Evolutionary conservation across 495 filamentous ascomycete genomes (phyloP).

Genomic region (Penicillium salamii): DNA sequence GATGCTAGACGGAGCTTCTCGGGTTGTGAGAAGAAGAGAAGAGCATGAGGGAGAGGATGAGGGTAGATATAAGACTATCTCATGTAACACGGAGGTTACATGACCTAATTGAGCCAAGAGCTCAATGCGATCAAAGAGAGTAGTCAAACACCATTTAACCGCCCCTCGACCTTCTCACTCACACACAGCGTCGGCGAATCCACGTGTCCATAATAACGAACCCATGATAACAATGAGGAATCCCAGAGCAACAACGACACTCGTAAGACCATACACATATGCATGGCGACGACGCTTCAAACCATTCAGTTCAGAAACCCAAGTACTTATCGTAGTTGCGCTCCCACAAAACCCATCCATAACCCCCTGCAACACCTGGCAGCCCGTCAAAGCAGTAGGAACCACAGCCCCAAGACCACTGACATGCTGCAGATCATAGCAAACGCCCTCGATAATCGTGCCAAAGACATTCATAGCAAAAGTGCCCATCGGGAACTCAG

Average conservation of each 20-base stretch:
- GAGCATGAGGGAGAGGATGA: no score
- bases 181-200: slow-evolving; percentile 55
- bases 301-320: slow-evolving; percentile 76
- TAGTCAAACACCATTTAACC: no score
- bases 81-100: no score
- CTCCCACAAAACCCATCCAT: slow-evolving; percentile 91
- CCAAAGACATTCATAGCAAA: slow-evolving; percentile 82
- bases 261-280: slow-evolving; percentile 71
- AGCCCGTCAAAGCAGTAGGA: slow-evolving; percentile 48
- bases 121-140: no score
- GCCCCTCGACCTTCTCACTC: slow-evolving; percentile 1
- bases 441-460: slow-evolving; percentile 61
- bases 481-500: slow-evolving; percentile 82
- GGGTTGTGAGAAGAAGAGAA: no score
- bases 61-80: no score
- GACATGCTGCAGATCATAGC: slow-evolving; percentile 69
- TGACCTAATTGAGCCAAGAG: no score
- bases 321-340: slow-evolving; percentile 89
- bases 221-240: slow-evolving; percentile 76
- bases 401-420: slow-evolving; percentile 18
- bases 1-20: no score
- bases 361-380: slow-evolving; percentile 79
- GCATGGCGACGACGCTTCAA: slow-evolving; percentile 59
- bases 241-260: slow-evolving; percentile 61
- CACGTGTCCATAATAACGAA: slow-evolving; percentile 71